Evolutionary conservation across 75 land plant species (phyloP).

Genomic region (Pinus albicaulis): DNA sequence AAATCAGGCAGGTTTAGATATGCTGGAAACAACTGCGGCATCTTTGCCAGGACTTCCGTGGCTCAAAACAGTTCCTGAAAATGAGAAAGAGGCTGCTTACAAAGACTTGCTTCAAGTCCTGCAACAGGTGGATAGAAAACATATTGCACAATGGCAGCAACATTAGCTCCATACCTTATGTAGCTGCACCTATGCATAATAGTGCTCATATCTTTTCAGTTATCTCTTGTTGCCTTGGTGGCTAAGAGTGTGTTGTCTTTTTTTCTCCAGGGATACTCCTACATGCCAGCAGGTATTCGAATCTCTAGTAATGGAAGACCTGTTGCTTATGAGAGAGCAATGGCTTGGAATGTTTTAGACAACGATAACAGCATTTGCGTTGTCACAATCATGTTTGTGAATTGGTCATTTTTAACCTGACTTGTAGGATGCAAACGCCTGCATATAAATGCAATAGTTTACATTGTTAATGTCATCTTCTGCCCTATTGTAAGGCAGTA

Average conservation of each 20-base stretch:
- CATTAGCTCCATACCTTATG: not conserved
- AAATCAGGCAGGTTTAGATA: constrained; percentile 35
- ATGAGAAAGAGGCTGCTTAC: constrained; percentile 21
- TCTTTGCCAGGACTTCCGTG: constrained; percentile 31
- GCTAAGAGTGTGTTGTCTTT: not conserved
- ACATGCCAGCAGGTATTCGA: constrained; percentile 19
- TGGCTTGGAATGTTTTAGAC: constrained; percentile 27
- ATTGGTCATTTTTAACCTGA: constrained; percentile 39
- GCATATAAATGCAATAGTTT: not conserved
- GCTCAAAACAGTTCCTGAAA: constrained; percentile 34
- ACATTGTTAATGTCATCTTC: not conserved
- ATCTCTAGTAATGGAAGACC: constrained; percentile 26
- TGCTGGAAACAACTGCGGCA: constrained; percentile 29
- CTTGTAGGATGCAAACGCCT: constrained; percentile 1
- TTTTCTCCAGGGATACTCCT: constrained; percentile 24
- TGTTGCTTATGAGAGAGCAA: constrained; percentile 24
- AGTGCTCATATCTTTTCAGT: not conserved
- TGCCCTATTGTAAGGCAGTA: not conserved
- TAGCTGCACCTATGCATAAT: not conserved
- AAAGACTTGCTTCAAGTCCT: constrained; percentile 38
- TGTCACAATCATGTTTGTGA: constrained; percentile 29
- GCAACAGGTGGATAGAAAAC: constrained; percentile 30
- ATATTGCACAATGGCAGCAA: not conserved
- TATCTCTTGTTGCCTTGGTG: constrained; percentile 1
- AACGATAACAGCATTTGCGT: not conserved